Conservation (phyloP, 345 rosid genomes). For the Ailanthus altissimus region DNA sequence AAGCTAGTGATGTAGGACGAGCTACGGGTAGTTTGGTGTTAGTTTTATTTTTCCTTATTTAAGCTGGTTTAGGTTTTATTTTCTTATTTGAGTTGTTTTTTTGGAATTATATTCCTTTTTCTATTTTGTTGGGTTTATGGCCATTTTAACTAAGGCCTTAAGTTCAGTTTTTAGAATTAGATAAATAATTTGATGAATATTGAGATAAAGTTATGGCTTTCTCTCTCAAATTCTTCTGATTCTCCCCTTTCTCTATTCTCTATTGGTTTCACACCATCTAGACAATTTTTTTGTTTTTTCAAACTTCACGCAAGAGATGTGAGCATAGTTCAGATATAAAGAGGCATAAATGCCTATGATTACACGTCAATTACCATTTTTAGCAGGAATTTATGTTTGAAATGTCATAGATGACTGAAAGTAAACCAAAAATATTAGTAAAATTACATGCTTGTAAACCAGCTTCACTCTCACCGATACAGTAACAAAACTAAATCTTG, state of each 20-base stretch:
- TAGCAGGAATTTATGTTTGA: background rate
- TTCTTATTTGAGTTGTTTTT: background rate
- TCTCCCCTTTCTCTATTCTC: background rate
- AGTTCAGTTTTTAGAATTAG: background rate
- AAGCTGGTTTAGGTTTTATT: background rate
- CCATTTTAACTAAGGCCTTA: background rate
- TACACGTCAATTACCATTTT: background rate
- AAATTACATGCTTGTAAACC: background rate
- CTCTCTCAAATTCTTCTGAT: background rate
- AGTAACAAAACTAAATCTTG: constrained; percentile 7
- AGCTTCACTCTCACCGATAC: background rate
- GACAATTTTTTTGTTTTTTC: background rate
- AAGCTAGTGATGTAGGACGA: background rate
- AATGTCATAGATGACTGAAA: constrained; percentile 12
- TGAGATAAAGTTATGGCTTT: background rate
- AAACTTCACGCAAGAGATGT: background rate
- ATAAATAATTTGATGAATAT: no score
- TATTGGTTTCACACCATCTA: background rate
- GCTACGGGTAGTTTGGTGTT: background rate
- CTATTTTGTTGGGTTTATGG: background rate
- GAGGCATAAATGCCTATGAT: background rate
- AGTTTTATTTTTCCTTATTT: no score
- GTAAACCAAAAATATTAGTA: background rate
- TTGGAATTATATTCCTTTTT: background rate
- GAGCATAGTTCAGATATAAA: background rate